Evolutionary conservation across 2,329 filamentous ascomycete genomes (phyloP).

Genomic region (Fusarium penzigii): DNA sequence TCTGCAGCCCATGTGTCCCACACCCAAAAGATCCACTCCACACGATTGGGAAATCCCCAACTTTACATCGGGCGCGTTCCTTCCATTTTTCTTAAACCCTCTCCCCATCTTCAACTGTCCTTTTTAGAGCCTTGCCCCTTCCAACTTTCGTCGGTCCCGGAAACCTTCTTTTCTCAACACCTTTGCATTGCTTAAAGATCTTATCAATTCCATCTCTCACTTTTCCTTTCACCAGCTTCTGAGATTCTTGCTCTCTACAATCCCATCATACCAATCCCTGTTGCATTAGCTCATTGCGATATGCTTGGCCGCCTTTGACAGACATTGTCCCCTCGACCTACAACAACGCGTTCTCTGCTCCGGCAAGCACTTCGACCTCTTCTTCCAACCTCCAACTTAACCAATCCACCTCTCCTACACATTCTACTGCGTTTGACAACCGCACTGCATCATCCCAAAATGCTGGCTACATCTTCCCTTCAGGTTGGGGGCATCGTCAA

Average conservation of each 20-base stretch:
- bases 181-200: slow-evolving; percentile 9
- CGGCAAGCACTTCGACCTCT: slow-evolving; percentile 21
- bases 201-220: slow-evolving; percentile 25
- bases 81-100: slow-evolving; percentile 27
- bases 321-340: slow-evolving; percentile 13
- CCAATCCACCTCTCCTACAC: slow-evolving; percentile 1
- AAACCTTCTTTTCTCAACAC: slow-evolving; percentile 2
- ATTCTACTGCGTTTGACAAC: slow-evolving; percentile 10
- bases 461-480: slow-evolving; percentile 31
- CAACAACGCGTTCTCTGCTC: slow-evolving; percentile 14
- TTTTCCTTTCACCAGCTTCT: neutral
- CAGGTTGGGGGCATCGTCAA: slow-evolving; percentile 37
- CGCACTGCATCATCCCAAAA: slow-evolving; percentile 21
- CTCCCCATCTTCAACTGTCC: slow-evolving; percentile 22
- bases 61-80: slow-evolving; percentile 19
- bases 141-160: slow-evolving; percentile 13
- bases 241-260: neutral
- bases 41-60: slow-evolving; percentile 18
- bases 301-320: slow-evolving; percentile 28
- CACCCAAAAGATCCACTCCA: slow-evolving; percentile 7
- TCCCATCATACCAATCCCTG: slow-evolving; percentile 3
- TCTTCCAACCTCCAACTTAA: slow-evolving; percentile 7
- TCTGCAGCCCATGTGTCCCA: slow-evolving; percentile 4
- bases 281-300: slow-evolving; percentile 12
- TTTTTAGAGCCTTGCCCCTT: slow-evolving; percentile 22